Percentiles rank a stretch among this genome's conserved stretches.
phyloP scores from a whole-genome alignment of 2,329 filamentous ascomycete species.

The Ascosphaera pollenicola region DNA sequence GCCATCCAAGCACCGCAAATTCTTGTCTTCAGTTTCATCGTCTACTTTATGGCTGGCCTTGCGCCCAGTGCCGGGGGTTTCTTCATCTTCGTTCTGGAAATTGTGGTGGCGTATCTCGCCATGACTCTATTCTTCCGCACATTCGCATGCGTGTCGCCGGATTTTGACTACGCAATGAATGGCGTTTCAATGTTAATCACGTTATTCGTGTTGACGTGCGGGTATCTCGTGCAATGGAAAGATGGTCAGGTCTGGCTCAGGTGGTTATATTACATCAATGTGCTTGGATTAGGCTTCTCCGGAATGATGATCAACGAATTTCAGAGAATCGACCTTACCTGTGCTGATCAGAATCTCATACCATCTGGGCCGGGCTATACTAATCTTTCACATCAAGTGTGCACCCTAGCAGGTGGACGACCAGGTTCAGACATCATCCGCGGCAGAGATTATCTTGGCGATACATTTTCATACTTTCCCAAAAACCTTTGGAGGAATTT shows the following conservation, averaged over 20 bases:
- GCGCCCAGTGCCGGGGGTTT: conserved; percentile 31
- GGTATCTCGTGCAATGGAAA: conserved; percentile 24
- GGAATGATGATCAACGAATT: conserved; percentile 71
- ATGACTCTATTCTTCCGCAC: conserved; percentile 80
- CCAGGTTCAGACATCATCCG: conserved; percentile 29
- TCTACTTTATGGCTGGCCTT: conserved; percentile 79
- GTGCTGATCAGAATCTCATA: conserved; percentile 19
- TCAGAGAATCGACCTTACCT: conserved; percentile 35
- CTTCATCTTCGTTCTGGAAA: conserved; percentile 12
- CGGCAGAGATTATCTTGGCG: conserved; percentile 35
- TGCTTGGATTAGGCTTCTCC: conserved; percentile 62
- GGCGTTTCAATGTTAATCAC: conserved; percentile 61
- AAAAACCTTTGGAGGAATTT: conserved; percentile 47
- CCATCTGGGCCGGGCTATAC: conserved; percentile 21
- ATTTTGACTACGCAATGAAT: conserved; percentile 56
- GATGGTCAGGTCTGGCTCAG: conserved; percentile 45
- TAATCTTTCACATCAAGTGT: conserved; percentile 26
- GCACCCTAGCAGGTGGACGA: conserved; percentile 34
- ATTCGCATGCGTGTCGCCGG: conserved; percentile 51
- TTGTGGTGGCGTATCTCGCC: too few relatives aligned
- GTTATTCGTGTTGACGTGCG: conserved; percentile 25
- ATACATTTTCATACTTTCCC: conserved; percentile 34
- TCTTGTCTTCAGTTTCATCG: conserved; percentile 54
- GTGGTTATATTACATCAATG: conserved; percentile 68
- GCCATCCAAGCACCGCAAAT: conserved; percentile 59